Evolutionary conservation across 371 early-diverging fungal genomes (phyloP), one percentile per base, ranked within the genome.

Genomic region (Mortierella sp.): DNA sequence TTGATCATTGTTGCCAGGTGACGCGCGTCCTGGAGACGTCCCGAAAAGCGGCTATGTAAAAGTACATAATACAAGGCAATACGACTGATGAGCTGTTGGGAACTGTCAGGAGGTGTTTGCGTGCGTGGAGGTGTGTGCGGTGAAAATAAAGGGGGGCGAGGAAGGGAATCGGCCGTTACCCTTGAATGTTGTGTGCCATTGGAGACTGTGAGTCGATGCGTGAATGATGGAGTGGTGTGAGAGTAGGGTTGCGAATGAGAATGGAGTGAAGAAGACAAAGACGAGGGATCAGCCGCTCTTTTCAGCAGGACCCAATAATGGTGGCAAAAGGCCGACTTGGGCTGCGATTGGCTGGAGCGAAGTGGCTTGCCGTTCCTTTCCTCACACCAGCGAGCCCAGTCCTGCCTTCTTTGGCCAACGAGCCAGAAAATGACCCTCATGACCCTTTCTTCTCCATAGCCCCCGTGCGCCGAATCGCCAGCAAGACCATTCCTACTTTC

Each of bases 1-100:
- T 81, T 86, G 59, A 81, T 73, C 13, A 81, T 69, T 1, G 82
- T 79, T 16, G 86, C 81, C n/a, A 86, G 74, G 54, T 79, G 79
- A 44, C 76, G 81, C 57, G 81, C 82, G 16, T 86, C 81, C 24
- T 74, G 72, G 24, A 86, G 71, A 4, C 81, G 75, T 0, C 79
- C 86, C 1, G 64, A 72, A 53, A 86, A 81, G 37, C 67, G 54
- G 57, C 83, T 83, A 50, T 31, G n/a, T 11, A 13, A 24, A 26
- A 34, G 31, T 6, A 31, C 31, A 44, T 43, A 67, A 26, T 28
- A 51, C 40, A 40, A 44, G 28, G 16, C 3, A 2, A 14, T 0
- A 50, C 16, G 19, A 44, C 2, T 26, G 19, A n/a, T 46, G 51
- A 37, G 69, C 9, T 2, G 40, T 21, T 40, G 40, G 21, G 24